Conservation (phyloP, 1,139 yeast species). For the Barnettozyma hawaiiensis region DNA sequence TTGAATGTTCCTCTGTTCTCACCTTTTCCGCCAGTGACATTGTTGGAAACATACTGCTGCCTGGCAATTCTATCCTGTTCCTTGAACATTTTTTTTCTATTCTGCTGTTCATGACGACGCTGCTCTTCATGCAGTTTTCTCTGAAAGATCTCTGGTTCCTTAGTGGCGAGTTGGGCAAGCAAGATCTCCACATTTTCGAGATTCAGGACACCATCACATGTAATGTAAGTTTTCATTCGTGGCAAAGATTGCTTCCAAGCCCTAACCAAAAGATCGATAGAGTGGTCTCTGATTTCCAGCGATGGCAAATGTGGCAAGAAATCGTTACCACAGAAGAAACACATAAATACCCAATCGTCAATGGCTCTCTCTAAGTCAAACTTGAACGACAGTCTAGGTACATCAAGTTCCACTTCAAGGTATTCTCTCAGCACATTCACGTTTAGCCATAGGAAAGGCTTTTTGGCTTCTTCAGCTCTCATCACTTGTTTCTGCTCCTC, state of each 20-base stretch:
- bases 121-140: slow-evolving; percentile 58
- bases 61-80: slow-evolving; percentile 18
- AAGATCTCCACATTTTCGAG: slow-evolving; percentile 70
- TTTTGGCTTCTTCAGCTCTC: slow-evolving; percentile 55
- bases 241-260: slow-evolving; percentile 81
- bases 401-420: slow-evolving; percentile 70
- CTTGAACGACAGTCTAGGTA: slow-evolving; percentile 64
- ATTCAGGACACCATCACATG: slow-evolving; percentile 83
- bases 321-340: slow-evolving; percentile 98
- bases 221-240: slow-evolving; percentile 65
- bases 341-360: slow-evolving; percentile 98
- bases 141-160: slow-evolving; percentile 78
- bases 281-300: slow-evolving; percentile 89
- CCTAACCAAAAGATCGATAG: slow-evolving; percentile 72
- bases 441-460: slow-evolving; percentile 94
- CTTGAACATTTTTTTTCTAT: slow-evolving; percentile 19
- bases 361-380: slow-evolving; percentile 92
- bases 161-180: slow-evolving; percentile 56
- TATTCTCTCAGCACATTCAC: slow-evolving; percentile 85
- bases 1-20: slow-evolving; percentile 66
- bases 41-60: slow-evolving; percentile 18
- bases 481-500: slow-evolving; percentile 53
- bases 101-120: slow-evolving; percentile 40
- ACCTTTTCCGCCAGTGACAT: slow-evolving; percentile 47
- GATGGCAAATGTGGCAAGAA: slow-evolving; percentile 96